Conservation (phyloP, 2,329 filamentous ascomycete genomes). For the Colletotrichum spaethianum region DNA sequence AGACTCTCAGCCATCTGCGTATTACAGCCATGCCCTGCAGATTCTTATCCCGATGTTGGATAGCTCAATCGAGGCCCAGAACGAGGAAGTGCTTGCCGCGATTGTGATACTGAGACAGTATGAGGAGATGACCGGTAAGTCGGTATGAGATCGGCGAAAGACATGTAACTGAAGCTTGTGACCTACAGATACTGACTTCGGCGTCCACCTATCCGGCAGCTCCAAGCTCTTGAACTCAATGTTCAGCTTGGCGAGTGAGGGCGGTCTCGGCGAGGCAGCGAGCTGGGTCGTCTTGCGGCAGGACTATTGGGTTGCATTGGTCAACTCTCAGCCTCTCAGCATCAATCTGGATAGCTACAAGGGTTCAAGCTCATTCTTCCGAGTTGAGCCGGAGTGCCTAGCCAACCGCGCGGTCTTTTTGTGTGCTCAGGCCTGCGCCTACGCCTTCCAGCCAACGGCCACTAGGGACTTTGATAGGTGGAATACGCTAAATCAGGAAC, state of each 20-base stretch:
- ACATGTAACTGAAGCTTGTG: no score
- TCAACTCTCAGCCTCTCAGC: constrained; percentile 54
- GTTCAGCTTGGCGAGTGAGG: constrained; percentile 46
- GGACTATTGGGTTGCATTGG: constrained; percentile 62
- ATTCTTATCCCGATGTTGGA: constrained; percentile 55
- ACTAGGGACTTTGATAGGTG: constrained; percentile 44
- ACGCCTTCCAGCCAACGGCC: constrained; percentile 50
- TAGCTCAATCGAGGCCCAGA: constrained; percentile 51
- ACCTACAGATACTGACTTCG: constrained; percentile 45
- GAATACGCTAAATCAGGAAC: constrained; percentile 43
- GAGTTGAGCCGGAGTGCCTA: constrained; percentile 45
- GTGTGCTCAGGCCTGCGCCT: constrained; percentile 50
- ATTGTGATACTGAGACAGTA: constrained; percentile 55
- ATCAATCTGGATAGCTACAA: constrained; percentile 54
- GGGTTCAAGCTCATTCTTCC: constrained; percentile 45
- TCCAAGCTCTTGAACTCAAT: constrained; percentile 47
- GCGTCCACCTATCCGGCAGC: constrained; percentile 48
- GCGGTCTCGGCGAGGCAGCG: constrained; percentile 57
- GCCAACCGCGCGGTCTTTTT: constrained; percentile 48
- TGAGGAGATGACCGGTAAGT: constrained; percentile 56
- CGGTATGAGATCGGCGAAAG: not conserved
- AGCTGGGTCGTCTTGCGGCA: constrained; percentile 65
- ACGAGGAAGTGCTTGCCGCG: constrained; percentile 56
- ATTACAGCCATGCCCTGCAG: constrained; percentile 57
- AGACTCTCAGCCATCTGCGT: constrained; percentile 53